Percentiles rank a stretch among this genome's conserved stretches.
Conservation (phyloP, 306 rosid genomes). For the Rosa chinensis region DNA sequence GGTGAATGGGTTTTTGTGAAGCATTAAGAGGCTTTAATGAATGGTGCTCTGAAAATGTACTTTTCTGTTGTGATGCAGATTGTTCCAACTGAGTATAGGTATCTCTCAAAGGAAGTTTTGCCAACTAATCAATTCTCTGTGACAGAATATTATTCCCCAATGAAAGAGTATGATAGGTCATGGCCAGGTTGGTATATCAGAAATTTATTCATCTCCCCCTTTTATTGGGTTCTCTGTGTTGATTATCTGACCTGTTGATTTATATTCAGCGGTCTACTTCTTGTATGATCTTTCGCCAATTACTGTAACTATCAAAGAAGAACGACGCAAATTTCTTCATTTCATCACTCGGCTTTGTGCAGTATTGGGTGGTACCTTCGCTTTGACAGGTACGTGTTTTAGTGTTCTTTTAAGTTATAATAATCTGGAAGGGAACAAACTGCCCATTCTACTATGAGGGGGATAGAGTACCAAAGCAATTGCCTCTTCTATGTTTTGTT, state of each 20-base stretch:
- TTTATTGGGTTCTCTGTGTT: slow-evolving; percentile 23
- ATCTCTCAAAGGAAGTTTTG: slow-evolving; percentile 80
- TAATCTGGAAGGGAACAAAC: not conserved
- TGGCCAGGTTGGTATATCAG: slow-evolving; percentile 83
- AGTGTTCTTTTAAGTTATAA: not conserved
- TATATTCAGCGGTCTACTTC: slow-evolving; percentile 90
- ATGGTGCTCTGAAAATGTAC: not conserved
- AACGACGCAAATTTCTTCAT: slow-evolving; percentile 95
- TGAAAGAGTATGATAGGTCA: slow-evolving; percentile 63
- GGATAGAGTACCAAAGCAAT: not conserved
- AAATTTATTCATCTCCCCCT: not conserved
- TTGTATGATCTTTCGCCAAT: slow-evolving; percentile 97
- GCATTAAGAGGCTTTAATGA: not conserved
- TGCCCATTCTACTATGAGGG: not conserved
- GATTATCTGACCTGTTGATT: slow-evolving; percentile 19
- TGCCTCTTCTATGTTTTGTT: not conserved
- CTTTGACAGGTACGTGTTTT: slow-evolving; percentile 71
- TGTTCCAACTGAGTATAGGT: slow-evolving; percentile 92
- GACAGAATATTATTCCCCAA: slow-evolving; percentile 90
- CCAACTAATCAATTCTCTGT: slow-evolving; percentile 98
- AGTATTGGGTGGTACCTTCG: slow-evolving; percentile 95
- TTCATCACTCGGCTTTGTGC: slow-evolving; percentile 96
- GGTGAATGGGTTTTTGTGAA: not conserved
- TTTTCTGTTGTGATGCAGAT: slow-evolving; percentile 54
- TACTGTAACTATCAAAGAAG: slow-evolving; percentile 95